Conservation (phyloP, 2,329 filamentous ascomycete genomes). For the Leptodontidium sp. region DNA sequence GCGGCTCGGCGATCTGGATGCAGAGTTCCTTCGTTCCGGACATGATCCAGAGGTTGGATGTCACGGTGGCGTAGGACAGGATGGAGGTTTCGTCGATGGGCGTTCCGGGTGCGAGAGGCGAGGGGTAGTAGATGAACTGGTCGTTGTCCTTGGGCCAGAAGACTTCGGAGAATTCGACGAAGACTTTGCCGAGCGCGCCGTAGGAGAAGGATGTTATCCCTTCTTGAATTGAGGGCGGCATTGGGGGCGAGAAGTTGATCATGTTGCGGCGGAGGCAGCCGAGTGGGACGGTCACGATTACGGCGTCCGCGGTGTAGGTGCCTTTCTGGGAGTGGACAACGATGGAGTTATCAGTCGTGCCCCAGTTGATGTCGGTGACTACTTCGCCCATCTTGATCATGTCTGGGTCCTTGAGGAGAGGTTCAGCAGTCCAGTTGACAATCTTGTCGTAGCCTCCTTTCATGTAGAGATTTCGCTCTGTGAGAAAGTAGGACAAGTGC, state of each 20-base stretch:
- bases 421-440: slow-evolving; percentile 51
- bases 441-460: slow-evolving; percentile 55
- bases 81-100: slow-evolving; percentile 48
- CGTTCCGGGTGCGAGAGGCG: slow-evolving; percentile 46
- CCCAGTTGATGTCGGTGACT: slow-evolving; percentile 52
- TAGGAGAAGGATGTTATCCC: slow-evolving; percentile 51
- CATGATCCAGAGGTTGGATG: slow-evolving; percentile 55
- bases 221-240: slow-evolving; percentile 49
- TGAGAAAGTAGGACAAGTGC: slow-evolving; percentile 53
- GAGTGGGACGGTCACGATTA: slow-evolving; percentile 51
- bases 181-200: slow-evolving; percentile 53
- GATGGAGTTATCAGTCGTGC: slow-evolving; percentile 44
- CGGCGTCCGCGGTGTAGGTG: slow-evolving; percentile 48
- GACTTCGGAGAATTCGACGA: slow-evolving; percentile 53
- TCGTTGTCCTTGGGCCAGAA: slow-evolving; percentile 56
- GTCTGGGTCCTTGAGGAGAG: slow-evolving; percentile 47
- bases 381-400: slow-evolving; percentile 50
- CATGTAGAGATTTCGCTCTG: slow-evolving; percentile 55
- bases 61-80: slow-evolving; percentile 54
- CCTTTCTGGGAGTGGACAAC: slow-evolving; percentile 42
- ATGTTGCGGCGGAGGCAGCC: slow-evolving; percentile 51
- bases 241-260: slow-evolving; percentile 50
- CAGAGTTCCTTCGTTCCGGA: slow-evolving; percentile 52
- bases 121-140: slow-evolving; percentile 55
- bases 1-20: slow-evolving; percentile 53